Evolutionary conservation across 345 rosid genomes (phyloP), one percentile per base, ranked within the genome.

Genomic region (Lepidium aucheri): DNA sequence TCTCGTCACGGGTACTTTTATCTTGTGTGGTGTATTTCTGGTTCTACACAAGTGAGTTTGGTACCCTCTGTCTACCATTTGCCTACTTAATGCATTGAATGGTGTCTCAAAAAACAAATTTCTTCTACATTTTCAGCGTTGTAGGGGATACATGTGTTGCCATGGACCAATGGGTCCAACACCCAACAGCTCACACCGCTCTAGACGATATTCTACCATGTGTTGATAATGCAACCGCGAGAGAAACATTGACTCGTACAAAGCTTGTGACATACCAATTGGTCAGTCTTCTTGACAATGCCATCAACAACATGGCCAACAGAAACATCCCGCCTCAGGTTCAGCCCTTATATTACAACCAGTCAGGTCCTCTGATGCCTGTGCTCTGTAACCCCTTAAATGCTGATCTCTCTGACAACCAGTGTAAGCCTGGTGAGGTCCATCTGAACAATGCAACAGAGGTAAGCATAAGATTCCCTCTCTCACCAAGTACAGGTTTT

Each of bases 191-290:
- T 5, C 88, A 86, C 60, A 94, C 99, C 1, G 95, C 97, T 34
- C 72, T 94, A 74, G 97, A 94, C 58, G 96, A 94, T 60, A 85
- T 94, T 26, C 82, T 94, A 22, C 96, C 97, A 4, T 94, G 99
- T 14, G 93, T 88, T 56, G 99, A 94, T 80, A 90, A 90, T 38
- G 80, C 91, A 46, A 94, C 97, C 7, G 96, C 97, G 26, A 88
- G 82, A 63, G 97, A 87, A 70, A 86, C 96, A 51, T 79, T 91
- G 72, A 6, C 15, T 49, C 79, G 60, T 57, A 75, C 90, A 18
- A 84, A 83, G 86, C 72, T 77, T 58, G 92, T 84, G 59, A 76
- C 87, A 0, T 78, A 76, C 73, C 83, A 89, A 72, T 87, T 89
- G 44, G 82, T 74, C 15, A 61, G 28, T 45, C 70, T 84, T 30